These are phyloP conservation scores for Hamamelis virginiana DNA, from an alignment of 164 flowering plant species.

Conservation along the genomic window DNA sequence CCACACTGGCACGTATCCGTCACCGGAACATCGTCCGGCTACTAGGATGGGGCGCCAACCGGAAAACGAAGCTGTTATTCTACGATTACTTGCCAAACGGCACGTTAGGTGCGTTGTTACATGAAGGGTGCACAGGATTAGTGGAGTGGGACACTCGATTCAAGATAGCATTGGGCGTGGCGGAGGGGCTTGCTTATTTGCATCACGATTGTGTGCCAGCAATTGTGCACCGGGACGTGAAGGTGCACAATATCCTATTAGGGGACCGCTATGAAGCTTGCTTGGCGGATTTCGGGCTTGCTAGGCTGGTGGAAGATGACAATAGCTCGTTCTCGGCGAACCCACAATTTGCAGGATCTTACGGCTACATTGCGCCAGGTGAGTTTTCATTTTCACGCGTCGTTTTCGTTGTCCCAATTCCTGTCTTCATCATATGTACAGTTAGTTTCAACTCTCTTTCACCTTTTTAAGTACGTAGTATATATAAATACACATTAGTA, in stretches of 20 bases:
- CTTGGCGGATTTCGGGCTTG: conserved; percentile 81
- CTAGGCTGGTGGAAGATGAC: conserved; percentile 56
- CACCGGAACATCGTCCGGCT: conserved; percentile 77
- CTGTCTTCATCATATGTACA: too few species aligned
- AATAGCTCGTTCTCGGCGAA: conserved; percentile 36
- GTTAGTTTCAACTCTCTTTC: too few species aligned
- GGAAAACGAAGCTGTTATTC: conserved; percentile 58
- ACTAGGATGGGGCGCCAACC: conserved; percentile 69
- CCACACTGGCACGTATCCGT: conserved; percentile 64
- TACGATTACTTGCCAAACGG: conserved; percentile 70
- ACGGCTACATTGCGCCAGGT: conserved; percentile 92
- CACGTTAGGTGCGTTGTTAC: conserved; percentile 52
- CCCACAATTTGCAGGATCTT: conserved; percentile 83
- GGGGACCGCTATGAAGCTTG: conserved; percentile 67
- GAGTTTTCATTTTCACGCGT: not conserved
- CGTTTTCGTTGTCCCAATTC: not conserved
- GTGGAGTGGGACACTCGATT: conserved; percentile 70
- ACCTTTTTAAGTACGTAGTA: not conserved
- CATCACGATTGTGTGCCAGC: conserved; percentile 86
- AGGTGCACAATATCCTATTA: conserved; percentile 65
- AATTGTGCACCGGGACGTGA: conserved; percentile 84
- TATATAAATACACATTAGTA: too few species aligned
- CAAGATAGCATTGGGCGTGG: conserved; percentile 73
- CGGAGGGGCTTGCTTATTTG: conserved; percentile 74
- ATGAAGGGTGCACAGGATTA: conserved; percentile 40